Percentiles rank a stretch among this genome's conserved stretches.
These are phyloP conservation scores for Trichoderma koningiopsis DNA, from an alignment of 2,329 filamentous ascomycete genomes.

Conservation along the genomic window DNA sequence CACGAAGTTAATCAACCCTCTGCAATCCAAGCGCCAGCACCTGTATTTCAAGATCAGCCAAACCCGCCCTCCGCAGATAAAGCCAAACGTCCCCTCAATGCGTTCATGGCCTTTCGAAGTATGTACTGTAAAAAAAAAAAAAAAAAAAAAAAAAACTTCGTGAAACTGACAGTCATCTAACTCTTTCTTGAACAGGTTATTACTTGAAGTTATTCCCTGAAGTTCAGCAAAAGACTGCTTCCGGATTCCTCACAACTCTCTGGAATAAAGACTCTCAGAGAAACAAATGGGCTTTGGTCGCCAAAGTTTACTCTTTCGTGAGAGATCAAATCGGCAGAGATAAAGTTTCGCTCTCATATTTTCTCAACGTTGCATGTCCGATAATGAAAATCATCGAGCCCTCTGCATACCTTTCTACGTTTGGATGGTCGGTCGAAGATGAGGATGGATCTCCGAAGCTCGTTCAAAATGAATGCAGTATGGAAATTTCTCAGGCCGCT, in stretches of 20 bases:
- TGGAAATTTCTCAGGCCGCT: background rate
- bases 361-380: conserved; percentile 48
- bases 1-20: background rate
- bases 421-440: conserved; percentile 49
- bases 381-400: conserved; percentile 51
- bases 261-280: conserved; percentile 55
- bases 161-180: conserved; percentile 1
- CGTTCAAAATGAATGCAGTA: conserved; percentile 27
- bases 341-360: conserved; percentile 49
- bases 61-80: conserved; percentile 13
- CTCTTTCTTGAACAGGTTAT: conserved; percentile 42
- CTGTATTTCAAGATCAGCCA: background rate
- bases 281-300: conserved; percentile 54
- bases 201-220: conserved; percentile 50
- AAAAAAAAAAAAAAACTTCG: background rate
- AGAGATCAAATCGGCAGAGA: conserved; percentile 52
- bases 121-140: conserved; percentile 4
- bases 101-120: conserved; percentile 41
- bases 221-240: conserved; percentile 55
- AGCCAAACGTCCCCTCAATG: conserved; percentile 37
- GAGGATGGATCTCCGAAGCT: conserved; percentile 30
- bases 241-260: conserved; percentile 49
- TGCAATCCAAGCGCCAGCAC: background rate
- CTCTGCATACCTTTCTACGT: conserved; percentile 46
- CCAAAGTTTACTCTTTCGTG: conserved; percentile 57